phyloP scores from a whole-genome alignment of 163 green algal genomes.

The Volvox carteri region DNA sequence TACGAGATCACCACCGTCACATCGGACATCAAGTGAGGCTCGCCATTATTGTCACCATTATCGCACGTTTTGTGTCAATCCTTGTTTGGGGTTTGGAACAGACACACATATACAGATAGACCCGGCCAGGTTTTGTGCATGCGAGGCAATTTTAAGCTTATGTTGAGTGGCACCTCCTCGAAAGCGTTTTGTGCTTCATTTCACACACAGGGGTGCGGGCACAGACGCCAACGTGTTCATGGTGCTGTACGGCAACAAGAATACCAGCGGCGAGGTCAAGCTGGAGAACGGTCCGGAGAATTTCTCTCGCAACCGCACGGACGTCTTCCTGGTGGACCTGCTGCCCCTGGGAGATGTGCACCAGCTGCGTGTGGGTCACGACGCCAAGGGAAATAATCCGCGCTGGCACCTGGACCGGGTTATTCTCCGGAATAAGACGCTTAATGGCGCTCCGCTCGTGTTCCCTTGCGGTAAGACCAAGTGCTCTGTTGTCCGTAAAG shows the following conservation, averaged over 20 bases:
- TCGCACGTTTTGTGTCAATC: no score
- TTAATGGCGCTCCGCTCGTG: conserved; percentile 36
- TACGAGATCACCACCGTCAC: conserved; percentile 70
- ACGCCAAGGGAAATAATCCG: conserved; percentile 63
- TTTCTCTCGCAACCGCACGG: conserved; percentile 64
- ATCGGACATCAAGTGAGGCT: conserved; percentile 68
- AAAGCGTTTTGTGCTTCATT: no score
- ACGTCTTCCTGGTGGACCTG: conserved; percentile 67
- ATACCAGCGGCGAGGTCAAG: conserved; percentile 58
- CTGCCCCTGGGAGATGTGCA: conserved; percentile 64
- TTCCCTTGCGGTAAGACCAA: conserved; percentile 64
- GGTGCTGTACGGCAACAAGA: conserved; percentile 67
- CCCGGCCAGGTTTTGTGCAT: no score
- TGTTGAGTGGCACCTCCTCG: no score
- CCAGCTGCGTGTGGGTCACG: conserved; percentile 69
- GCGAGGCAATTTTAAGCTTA: no score
- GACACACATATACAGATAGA: no score
- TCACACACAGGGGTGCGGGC: conserved; percentile 67
- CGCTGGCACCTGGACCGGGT: conserved; percentile 71
- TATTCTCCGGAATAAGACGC: conserved; percentile 58
- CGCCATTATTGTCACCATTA: no score
- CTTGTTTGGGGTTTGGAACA: no score
- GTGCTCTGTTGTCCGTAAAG: neutral
- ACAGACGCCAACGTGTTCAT: conserved; percentile 68
- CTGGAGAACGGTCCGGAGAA: conserved; percentile 67